Percentiles rank a stretch among this genome's conserved stretches.
phyloP scores from a whole-genome alignment of 768 basidiomycete species.

The Clavulina sp. region DNA sequence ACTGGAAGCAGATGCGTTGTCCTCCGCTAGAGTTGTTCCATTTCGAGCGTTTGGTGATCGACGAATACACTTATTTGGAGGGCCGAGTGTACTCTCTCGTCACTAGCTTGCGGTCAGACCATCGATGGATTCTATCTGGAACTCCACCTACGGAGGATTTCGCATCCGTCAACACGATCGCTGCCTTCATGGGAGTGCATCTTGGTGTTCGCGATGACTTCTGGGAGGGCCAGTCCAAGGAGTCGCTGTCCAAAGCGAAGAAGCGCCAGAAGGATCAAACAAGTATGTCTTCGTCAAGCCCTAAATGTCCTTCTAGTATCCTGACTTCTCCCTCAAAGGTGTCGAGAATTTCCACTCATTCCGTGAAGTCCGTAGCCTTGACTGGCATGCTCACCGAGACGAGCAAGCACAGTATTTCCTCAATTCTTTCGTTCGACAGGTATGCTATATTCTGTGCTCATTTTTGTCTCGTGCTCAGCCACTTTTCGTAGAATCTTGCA shows the following conservation, averaged over 20 bases:
- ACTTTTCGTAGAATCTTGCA: constrained; percentile 56
- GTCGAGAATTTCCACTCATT: constrained; percentile 93
- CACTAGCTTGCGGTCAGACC: constrained; percentile 54
- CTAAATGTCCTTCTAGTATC: neutral
- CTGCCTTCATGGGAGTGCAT: constrained; percentile 75
- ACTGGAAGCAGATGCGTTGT: constrained; percentile 65
- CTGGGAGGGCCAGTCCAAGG: constrained; percentile 45
- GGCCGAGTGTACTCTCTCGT: constrained; percentile 65
- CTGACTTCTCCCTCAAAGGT: constrained; percentile 24
- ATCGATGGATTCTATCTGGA: constrained; percentile 92
- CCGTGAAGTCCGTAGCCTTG: constrained; percentile 78
- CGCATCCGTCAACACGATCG: constrained; percentile 76
- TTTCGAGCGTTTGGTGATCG: constrained; percentile 73
- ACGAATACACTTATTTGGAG: constrained; percentile 87
- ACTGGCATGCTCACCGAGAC: constrained; percentile 86
- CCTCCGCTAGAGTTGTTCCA: constrained; percentile 89
- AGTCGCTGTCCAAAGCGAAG: constrained; percentile 33
- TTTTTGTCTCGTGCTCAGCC: neutral
- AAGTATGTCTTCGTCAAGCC: constrained; percentile 27
- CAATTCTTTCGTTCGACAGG: constrained; percentile 71
- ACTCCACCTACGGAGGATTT: constrained; percentile 90
- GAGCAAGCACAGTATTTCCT: constrained; percentile 66
- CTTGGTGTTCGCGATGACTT: constrained; percentile 81
- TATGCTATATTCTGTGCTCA: constrained; percentile 14
- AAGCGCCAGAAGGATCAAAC: constrained; percentile 74